Evolutionary conservation across 2,329 filamentous ascomycete species (phyloP).

Genomic region (Microdochium bolleyi): DNA sequence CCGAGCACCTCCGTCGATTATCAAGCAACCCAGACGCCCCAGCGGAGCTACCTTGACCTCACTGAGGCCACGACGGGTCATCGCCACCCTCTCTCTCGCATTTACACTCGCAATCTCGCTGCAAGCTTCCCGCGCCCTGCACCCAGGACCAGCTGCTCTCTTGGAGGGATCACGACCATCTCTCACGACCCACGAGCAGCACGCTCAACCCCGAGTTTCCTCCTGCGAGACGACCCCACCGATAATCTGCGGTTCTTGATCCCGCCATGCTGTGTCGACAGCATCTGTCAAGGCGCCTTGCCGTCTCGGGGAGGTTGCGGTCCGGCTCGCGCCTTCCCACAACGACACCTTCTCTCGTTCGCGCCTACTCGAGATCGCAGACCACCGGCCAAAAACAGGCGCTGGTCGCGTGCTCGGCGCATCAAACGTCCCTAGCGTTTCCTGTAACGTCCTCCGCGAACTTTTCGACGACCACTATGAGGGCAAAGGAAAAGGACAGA

Average conservation of each 20-base stretch:
- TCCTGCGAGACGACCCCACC: background rate
- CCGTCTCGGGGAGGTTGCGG: conserved; percentile 10
- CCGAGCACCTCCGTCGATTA: background rate
- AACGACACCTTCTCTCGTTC: conserved; percentile 9
- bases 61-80: background rate
- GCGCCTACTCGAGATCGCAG: conserved; percentile 15
- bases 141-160: background rate
- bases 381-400: conserved; percentile 8
- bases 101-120: background rate
- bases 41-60: background rate
- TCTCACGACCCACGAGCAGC: background rate
- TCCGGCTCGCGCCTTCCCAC: conserved; percentile 11
- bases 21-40: background rate
- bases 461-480: conserved; percentile 28
- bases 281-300: conserved; percentile 19
- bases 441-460: conserved; percentile 10
- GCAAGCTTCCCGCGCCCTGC: background rate
- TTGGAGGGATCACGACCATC: background rate
- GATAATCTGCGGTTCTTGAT: background rate
- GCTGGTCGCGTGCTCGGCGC: conserved; percentile 11
- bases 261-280: conserved; percentile 23
- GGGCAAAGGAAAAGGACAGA: conserved; percentile 34
- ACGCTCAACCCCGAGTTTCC: background rate
- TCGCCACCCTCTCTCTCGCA: background rate
- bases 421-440: conserved; percentile 5